Evolutionary conservation across 169 alveolate genomes (phyloP).

Genomic region (Plasmodium falciparum): DNA sequence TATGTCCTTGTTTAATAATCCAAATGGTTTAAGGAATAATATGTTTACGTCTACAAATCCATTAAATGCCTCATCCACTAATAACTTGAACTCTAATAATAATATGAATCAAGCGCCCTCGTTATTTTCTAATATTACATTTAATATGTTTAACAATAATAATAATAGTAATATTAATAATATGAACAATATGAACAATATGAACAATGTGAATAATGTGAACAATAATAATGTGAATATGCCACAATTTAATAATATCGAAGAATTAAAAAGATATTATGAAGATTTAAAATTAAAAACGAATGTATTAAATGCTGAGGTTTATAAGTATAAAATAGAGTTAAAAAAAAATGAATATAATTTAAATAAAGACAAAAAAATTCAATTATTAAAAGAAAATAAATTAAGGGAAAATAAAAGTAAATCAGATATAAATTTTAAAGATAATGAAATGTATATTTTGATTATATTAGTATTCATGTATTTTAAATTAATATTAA

Average conservation of each 20-base stretch:
- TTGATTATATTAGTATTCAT: constrained; percentile 59
- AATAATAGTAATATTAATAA: background rate
- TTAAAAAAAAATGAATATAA: constrained; percentile 47
- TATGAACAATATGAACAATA: too few species aligned
- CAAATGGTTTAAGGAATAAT: background rate
- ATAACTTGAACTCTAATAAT: background rate
- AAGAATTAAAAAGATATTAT: constrained; percentile 28
- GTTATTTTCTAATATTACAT: constrained; percentile 14
- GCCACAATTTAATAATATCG: background rate
- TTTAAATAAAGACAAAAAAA: constrained; percentile 41
- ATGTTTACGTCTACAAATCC: background rate
- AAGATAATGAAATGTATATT: constrained; percentile 68
- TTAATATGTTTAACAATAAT: background rate
- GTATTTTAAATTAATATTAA: constrained; percentile 59
- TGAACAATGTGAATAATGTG: too few species aligned
- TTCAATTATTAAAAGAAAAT: constrained; percentile 50
- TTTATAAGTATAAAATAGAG: constrained; percentile 39
- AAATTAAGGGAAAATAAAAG: constrained; percentile 49
- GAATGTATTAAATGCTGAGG: constrained; percentile 46
- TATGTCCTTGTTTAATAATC: constrained; percentile 1
- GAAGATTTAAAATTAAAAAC: constrained; percentile 54
- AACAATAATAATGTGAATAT: background rate
- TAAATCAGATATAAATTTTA: constrained; percentile 61
- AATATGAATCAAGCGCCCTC: background rate
- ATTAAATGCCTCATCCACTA: background rate